phyloP scores from a whole-genome alignment of 768 basidiomycete species.

The Termitomyces sp. region DNA sequence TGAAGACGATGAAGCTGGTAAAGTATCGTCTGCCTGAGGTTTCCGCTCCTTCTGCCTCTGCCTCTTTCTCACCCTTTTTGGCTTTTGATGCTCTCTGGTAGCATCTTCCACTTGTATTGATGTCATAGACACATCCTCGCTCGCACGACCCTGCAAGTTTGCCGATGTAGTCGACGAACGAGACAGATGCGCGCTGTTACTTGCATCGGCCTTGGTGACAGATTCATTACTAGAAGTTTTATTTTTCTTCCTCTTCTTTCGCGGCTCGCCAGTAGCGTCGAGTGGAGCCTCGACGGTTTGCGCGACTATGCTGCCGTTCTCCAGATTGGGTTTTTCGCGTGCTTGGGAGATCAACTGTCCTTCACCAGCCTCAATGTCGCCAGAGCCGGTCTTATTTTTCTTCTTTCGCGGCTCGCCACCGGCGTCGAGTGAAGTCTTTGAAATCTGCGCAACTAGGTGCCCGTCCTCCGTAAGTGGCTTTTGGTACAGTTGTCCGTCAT shows the following conservation, averaged over 20 bases:
- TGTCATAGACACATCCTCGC: background rate
- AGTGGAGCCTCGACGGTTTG: background rate
- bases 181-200: background rate
- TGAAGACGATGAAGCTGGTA: background rate
- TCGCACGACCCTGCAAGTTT: background rate
- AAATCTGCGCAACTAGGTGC: background rate
- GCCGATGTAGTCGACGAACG: background rate
- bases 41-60: background rate
- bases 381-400: background rate
- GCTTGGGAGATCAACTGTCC: background rate
- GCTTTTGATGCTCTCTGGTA: background rate
- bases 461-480: background rate
- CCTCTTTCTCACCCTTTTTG: background rate
- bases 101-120: background rate
- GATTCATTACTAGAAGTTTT: background rate
- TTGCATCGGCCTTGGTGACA: background rate
- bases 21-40: background rate
- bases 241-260: constrained; percentile 12
- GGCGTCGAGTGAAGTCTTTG: background rate
- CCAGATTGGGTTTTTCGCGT: background rate
- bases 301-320: background rate
- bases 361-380: background rate
- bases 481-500: background rate
- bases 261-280: background rate
- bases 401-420: constrained; percentile 5